phyloP scores from a whole-genome alignment of 768 basidiomycete species.

The Russula sp. region DNA sequence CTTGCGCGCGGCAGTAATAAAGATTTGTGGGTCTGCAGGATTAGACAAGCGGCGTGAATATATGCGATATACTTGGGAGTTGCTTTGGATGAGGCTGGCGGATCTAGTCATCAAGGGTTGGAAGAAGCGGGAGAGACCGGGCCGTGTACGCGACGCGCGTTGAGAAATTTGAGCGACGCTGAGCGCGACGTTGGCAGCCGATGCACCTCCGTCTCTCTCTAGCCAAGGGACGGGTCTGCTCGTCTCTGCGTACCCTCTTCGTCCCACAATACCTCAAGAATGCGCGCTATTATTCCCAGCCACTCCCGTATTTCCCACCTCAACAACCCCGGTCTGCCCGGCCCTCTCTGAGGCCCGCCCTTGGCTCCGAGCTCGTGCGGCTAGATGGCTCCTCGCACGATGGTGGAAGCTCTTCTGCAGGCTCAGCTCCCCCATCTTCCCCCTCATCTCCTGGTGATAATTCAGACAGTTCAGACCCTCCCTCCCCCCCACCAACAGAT shows the following conservation, averaged over 20 bases:
- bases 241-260: slow-evolving; percentile 4
- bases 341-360: not conserved
- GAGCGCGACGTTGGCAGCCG: not conserved
- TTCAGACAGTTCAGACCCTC: slow-evolving; percentile 42
- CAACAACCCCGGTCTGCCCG: not conserved
- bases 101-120: slow-evolving; percentile 7
- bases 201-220: slow-evolving; percentile 13
- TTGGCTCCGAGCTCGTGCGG: slow-evolving; percentile 14
- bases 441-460: slow-evolving; percentile 42
- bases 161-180: not conserved
- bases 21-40: slow-evolving; percentile 18
- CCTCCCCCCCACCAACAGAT: slow-evolving; percentile 41
- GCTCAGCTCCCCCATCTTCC: slow-evolving; percentile 41
- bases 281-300: slow-evolving; percentile 14
- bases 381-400: slow-evolving; percentile 20
- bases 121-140: not conserved
- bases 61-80: slow-evolving; percentile 22
- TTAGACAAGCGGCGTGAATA: slow-evolving; percentile 13
- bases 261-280: not conserved
- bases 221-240: not conserved
- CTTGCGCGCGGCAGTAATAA: slow-evolving; percentile 9
- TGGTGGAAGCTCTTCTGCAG: slow-evolving; percentile 33
- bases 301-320: not conserved
- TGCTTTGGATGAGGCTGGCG: slow-evolving; percentile 14
- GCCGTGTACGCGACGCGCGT: not conserved